Base-by-base conservation (phyloP, 2,329 filamentous ascomycete species). In the Chrysosporium keratinophilum region DNA sequence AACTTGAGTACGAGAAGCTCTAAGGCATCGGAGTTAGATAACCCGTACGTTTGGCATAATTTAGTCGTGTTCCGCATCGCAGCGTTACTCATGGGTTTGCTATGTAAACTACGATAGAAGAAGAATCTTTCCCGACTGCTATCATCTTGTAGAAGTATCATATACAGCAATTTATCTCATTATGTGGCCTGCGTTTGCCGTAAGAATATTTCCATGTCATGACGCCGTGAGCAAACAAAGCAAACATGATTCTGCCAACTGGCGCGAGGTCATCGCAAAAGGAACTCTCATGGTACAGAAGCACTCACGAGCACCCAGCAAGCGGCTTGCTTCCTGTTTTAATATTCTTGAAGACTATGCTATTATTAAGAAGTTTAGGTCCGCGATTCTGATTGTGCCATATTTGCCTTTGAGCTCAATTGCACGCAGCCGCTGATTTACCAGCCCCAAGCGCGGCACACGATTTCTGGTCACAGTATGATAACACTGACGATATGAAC, bases 1-100 rank as follows among this genome's bases (percentile, higher is more conserved):
- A 97, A 77, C 78, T 97, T 48, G 91, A 97, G 72, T 97, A 96
- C 74, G 85, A 95, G 80, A 95, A 95, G 76, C 76, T 95, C 74
- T 95, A 84, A 71, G 23, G 10, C 41, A 28, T 28, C 23, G 33
- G 20, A n/a, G 34, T 19, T 42, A 42, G 14, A 19, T 20, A 19
- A 3, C 17, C 15, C 33, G 42, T 43, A 11, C 15, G 10, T n/a
- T 41, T 43, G 12, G 37, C 40, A 50, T 50, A 43, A 43, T 50
- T 33, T 17, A 50, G 33, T 35, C 14, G 20, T 34, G 35, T 43
- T 34, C 14, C 4, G 12, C 15, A 17, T 42, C 15, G 15, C 2
- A 42, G 50, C 34, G 43, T 52, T 46, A 3, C 17, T 47, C 17
- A 31, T 17, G 15, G 4, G 12, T 5, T 12, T 45, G 12, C 31